Evolutionary conservation across 148 eudicot genomes (phyloP).

Genomic region (Camellia japonica): DNA sequence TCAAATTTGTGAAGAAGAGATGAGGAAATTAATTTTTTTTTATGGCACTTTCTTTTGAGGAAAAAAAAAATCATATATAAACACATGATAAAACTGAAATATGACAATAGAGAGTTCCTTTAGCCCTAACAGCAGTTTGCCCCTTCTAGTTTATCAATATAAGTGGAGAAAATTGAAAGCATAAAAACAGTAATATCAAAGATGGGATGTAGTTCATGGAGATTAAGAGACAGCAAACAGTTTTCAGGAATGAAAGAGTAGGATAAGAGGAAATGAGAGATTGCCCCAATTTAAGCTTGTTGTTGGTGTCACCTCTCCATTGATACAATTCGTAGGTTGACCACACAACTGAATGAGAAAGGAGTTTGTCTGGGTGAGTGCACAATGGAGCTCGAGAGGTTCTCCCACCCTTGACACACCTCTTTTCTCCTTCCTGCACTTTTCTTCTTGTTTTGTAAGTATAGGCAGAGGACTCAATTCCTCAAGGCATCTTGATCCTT

Average conservation of each 20-base stretch:
- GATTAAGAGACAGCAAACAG: neutral
- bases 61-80: neutral
- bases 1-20: neutral
- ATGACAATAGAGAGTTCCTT: neutral
- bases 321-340: neutral
- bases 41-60: neutral
- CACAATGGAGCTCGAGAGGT: neutral
- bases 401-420: neutral
- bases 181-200: neutral
- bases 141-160: neutral
- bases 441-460: neutral
- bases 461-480: neutral
- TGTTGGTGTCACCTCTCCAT: neutral
- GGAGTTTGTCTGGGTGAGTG: neutral
- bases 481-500: neutral
- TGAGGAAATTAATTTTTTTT: neutral
- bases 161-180: neutral
- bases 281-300: neutral
- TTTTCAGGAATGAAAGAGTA: neutral
- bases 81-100: neutral
- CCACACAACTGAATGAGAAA: neutral
- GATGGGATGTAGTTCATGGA: neutral
- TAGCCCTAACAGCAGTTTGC: no score
- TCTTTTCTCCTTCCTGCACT: neutral
- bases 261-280: neutral